phyloP scores from a whole-genome alignment of 352 stramenopile genomes.

The Globisporangium splendens region DNA sequence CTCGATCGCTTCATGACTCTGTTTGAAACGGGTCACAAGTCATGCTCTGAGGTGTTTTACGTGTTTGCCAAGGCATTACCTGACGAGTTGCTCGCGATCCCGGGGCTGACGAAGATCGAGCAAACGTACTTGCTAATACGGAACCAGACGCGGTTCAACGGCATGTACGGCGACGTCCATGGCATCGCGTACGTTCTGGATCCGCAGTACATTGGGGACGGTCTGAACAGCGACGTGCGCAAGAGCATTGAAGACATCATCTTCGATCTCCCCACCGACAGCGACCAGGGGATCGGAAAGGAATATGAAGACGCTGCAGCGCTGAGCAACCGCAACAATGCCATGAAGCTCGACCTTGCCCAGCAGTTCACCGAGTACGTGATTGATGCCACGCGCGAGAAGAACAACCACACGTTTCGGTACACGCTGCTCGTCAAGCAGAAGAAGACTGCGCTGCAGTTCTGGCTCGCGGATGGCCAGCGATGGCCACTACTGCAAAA shows the following conservation, averaged over 20 bases:
- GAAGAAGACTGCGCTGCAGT: conserved; percentile 32
- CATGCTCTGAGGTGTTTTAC: conserved; percentile 29
- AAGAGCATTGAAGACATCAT: conserved; percentile 32
- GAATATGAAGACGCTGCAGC: background rate
- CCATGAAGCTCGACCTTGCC: conserved; percentile 14
- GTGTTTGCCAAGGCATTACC: conserved; percentile 24
- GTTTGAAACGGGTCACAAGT: conserved; percentile 12
- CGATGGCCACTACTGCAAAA: conserved; percentile 27
- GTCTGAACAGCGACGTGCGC: conserved; percentile 19
- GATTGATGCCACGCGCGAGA: conserved; percentile 23
- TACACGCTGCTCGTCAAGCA: conserved; percentile 23
- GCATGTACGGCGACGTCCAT: background rate
- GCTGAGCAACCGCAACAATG: conserved; percentile 4
- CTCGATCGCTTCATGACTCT: conserved; percentile 11
- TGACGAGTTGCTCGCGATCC: conserved; percentile 11
- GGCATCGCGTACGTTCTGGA: conserved; percentile 14
- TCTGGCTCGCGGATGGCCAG: conserved; percentile 27
- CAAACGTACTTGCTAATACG: conserved; percentile 13
- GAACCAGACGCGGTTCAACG: conserved; percentile 20
- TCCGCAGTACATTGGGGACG: conserved; percentile 13
- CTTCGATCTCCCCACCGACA: conserved; percentile 12
- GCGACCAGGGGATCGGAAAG: conserved; percentile 1
- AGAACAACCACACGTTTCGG: conserved; percentile 17
- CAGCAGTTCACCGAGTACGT: conserved; percentile 33
- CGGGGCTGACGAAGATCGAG: conserved; percentile 12